Base-by-base conservation (phyloP, 495 filamentous ascomycete species). In the Penicillium steckii region DNA sequence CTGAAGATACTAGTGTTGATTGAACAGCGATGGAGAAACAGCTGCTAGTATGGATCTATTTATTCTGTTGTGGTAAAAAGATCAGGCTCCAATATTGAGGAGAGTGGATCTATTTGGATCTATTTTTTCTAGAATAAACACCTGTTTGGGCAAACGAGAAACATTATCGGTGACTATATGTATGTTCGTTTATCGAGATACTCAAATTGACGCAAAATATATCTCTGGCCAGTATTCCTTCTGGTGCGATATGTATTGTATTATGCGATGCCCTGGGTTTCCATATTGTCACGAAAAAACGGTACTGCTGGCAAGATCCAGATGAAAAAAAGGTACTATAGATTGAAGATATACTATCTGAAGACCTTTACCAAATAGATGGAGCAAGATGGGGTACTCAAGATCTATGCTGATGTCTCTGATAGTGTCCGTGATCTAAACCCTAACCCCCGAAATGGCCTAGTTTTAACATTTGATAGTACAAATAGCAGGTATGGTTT, bases 111-210 rank as follows among this genome's bases (percentile, higher is more conserved):
- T 18, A n/a, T n/a, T n/a, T n/a, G n/a, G n/a, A n/a, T n/a, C n/a
- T 49, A 18, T 38, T 57, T 46, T 35, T 25, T 48, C 27, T 29
- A 53, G 53, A 41, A 55, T 23, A 1, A 50, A 62, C n/a, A n/a
- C n/a, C n/a, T n/a, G n/a, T n/a, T n/a, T n/a, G n/a, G n/a, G n/a
- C 23, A 62, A 62, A 30, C 44, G 60, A 53, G 60, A 56, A 25
- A 50, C 45, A 9, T 50, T 29, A 44, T 60, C 52, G 25, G 49
- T 48, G 1, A 57, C 55, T 13, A 54, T 6, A 40, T 15, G 52
- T 15, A 62, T 63, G 46, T 50, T 63, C n/a, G 24, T 46, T 42
- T 26, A 63, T 10, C 46, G 46, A 30, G 56, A 56, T 18, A 37
- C 27, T 48, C 42, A 55, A 44, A 56, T 63, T 24, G 46, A 59